Percentiles rank a stretch among this genome's conserved stretches.
phyloP scores from a whole-genome alignment of 73 alveolate genomes.

The Paramecium tetraurelia region DNA sequence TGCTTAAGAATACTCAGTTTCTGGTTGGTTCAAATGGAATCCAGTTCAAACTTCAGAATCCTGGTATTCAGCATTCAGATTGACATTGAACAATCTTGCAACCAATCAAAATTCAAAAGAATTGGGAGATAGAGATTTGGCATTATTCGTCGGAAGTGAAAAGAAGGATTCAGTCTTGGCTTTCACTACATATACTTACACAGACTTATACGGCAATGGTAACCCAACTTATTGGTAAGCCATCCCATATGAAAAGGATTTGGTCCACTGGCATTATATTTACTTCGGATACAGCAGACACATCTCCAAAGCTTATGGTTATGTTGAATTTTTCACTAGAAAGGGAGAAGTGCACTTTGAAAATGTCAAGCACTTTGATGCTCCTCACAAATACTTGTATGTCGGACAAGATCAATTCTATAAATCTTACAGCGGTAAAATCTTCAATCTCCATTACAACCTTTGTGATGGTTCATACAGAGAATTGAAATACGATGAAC shows the following conservation, averaged over 20 bases:
- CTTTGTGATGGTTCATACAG: constrained; percentile 21
- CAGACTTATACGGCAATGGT: constrained; percentile 25
- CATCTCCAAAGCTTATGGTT: constrained; percentile 26
- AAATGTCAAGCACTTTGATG: constrained; percentile 34
- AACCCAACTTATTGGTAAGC: constrained; percentile 46
- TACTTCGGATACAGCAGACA: constrained; percentile 20
- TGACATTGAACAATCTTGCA: constrained; percentile 9
- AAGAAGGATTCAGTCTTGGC: constrained; percentile 3
- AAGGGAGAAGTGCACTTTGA: constrained; percentile 33
- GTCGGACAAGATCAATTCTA: constrained; percentile 45
- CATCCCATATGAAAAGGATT: constrained; percentile 36
- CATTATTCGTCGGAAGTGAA: background rate
- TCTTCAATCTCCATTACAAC: background rate
- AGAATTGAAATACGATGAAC: constrained; percentile 33
- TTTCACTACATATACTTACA: constrained; percentile 11
- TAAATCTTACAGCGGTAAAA: constrained; percentile 3
- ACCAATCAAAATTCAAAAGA: background rate
- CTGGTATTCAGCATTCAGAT: constrained; percentile 48
- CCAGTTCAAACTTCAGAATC: background rate
- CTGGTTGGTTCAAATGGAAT: constrained; percentile 48
- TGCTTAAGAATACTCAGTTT: constrained; percentile 35
- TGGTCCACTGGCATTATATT: constrained; percentile 9
- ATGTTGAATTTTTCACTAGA: constrained; percentile 41
- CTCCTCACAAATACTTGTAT: background rate
- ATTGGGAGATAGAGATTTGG: constrained; percentile 54